Base-by-base conservation (phyloP, 225 moss, liverwort and hornwort genomes). In the Physcomitrellopsis africana region DNA sequence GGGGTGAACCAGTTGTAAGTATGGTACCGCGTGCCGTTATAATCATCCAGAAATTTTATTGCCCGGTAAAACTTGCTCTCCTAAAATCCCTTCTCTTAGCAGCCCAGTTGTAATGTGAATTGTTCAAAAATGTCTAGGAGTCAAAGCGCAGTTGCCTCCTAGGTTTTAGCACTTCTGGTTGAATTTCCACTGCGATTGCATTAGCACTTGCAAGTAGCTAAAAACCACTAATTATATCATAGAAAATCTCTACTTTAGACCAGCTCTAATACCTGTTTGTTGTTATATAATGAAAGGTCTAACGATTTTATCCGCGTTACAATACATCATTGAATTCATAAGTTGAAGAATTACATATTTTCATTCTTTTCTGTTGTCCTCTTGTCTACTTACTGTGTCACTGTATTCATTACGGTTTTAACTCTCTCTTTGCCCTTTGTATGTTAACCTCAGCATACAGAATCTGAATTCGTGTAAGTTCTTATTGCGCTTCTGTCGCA, bases 41-140 rank as follows among this genome's bases (percentile, higher is more conserved):
- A 90, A 95, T 68, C 97, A 99, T 72, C 97, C 97, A 56, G 95
- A 99, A 91, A 77, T 83, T 42, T 44, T 82, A 48, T 15, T 81
- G 32, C 61, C 82, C 20, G 84, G 89, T 87, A 77, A 68, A 65
- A 52, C 5, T 43, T 46, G 1, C 4, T 72, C 29, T 60, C 18
- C 18, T 1, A 0, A 24, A 69, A 61, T 17, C 0, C 11, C 6
- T 58, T 3, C 12, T 16, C 0, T 16, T 72, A 8, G 0, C 15
- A 27, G 10, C 0, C 1, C 0, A 53, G 11, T 0, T 58, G 32
- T 37, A 56, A 1, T 49, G 10, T 0, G 62, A 46, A 0, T 17
- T 63, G 3, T 57, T 60, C 0, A 5, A 11, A 0, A 3, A 12
- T 26, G 24, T 7, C 3, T 7, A 43, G 0, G 16, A 60, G 0